A percentile compares a stretch with the other conserved stretches of the same genome.
Conservation (phyloP, 352 stramenopile genomes). For the Globisporangium ultimum region DNA sequence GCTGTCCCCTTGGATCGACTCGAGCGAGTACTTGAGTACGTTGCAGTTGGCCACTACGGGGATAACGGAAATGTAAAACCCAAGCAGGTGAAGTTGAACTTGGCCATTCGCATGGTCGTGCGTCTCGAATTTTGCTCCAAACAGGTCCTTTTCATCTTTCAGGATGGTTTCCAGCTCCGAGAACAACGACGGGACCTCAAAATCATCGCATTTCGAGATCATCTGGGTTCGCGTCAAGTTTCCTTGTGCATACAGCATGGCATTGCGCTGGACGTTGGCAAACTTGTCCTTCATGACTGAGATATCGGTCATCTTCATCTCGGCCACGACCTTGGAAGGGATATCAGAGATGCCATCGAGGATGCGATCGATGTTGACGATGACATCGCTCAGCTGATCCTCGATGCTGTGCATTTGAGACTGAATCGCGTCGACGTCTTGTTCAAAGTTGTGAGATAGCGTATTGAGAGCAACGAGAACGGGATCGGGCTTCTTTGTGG, state of each 20-base stretch:
- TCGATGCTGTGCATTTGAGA: constrained; percentile 22
- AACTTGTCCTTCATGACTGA: constrained; percentile 54
- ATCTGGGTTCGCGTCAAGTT: constrained; percentile 36
- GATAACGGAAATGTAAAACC: constrained; percentile 45
- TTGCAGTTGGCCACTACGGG: constrained; percentile 48
- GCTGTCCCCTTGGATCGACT: constrained; percentile 32
- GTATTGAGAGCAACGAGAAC: constrained; percentile 26
- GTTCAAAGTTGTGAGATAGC: constrained; percentile 22
- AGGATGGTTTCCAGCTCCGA: constrained; percentile 48
- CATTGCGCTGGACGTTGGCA: constrained; percentile 22
- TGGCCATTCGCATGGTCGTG: constrained; percentile 23
- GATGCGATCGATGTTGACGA: constrained; percentile 32
- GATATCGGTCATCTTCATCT: constrained; percentile 44
- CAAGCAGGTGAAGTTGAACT: constrained; percentile 27
- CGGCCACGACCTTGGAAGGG: constrained; percentile 35
- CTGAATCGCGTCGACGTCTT: constrained; percentile 29
- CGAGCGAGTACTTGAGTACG: constrained; percentile 41
- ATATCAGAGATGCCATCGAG: constrained; percentile 33
- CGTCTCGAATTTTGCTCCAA: constrained; percentile 27
- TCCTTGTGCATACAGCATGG: constrained; percentile 29
- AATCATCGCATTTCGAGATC: constrained; percentile 46
- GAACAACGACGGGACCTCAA: constrained; percentile 33
- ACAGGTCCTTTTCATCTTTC: constrained; percentile 30
- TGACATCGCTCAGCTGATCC: constrained; percentile 22
- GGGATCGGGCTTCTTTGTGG: constrained; percentile 20